Percentiles rank a stretch among this genome's conserved stretches.
Evolutionary conservation across 1,139 yeast species (phyloP).

Genomic region (Yamadazyma dushanensis): DNA sequence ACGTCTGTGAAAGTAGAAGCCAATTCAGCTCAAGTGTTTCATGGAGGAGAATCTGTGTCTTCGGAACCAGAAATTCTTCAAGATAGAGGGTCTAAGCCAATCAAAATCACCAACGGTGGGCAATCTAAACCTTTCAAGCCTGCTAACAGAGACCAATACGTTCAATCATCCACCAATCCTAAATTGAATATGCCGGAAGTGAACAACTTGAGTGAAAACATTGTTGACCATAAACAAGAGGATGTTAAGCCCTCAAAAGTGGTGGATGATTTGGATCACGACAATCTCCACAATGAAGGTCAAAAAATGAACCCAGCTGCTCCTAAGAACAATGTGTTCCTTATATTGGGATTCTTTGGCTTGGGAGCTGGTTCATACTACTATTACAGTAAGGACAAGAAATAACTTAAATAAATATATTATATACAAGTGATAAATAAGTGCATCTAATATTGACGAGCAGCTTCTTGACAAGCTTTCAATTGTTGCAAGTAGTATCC

Average conservation of each 20-base stretch:
- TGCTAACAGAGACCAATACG: constrained; percentile 43
- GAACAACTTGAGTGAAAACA: constrained; percentile 37
- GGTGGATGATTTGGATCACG: constrained; percentile 45
- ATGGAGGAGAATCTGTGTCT: constrained; percentile 44
- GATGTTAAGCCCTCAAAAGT: constrained; percentile 27
- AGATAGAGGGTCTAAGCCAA: constrained; percentile 35
- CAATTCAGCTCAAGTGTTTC: constrained; percentile 41
- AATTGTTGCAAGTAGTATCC: constrained; percentile 95
- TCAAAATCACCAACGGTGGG: constrained; percentile 19
- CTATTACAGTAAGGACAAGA: constrained; percentile 8
- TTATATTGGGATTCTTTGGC: constrained; percentile 23
- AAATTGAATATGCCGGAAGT: constrained; percentile 40
- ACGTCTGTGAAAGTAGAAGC: constrained; percentile 48
- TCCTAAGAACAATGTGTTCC: constrained; percentile 11
- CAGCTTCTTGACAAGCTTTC: constrained; percentile 95
- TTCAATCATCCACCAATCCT: constrained; percentile 46
- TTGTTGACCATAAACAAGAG: constrained; percentile 39
- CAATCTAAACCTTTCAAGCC: constrained; percentile 26
- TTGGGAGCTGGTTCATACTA: constrained; percentile 25
- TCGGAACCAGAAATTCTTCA: constrained; percentile 42
- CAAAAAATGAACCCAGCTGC: constrained; percentile 11
- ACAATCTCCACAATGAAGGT: constrained; percentile 23
- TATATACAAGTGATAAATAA: constrained; percentile 8
- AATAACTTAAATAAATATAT: constrained; percentile 2
- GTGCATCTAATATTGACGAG: constrained; percentile 64